A percentile compares a stretch with the other conserved stretches of the same genome.
Evolutionary conservation across 2,329 filamentous ascomycete species (phyloP).

Genomic region (Xylaria polymorpha): DNA sequence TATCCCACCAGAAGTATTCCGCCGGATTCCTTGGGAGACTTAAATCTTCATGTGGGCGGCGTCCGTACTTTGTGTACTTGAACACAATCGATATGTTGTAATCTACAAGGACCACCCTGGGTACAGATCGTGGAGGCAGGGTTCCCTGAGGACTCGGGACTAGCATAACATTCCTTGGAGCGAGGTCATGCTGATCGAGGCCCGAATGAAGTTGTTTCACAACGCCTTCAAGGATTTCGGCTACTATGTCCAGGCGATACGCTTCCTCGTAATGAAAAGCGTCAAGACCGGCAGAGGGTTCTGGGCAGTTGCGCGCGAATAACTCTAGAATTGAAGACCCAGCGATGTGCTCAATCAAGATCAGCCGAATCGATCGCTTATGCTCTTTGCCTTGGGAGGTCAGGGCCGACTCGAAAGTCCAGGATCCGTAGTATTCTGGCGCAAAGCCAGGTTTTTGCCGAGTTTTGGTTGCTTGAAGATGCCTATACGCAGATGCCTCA

Average conservation of each 20-base stretch:
- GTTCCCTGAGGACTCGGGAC: too few species aligned
- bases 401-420: neutral
- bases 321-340: neutral
- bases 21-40: neutral
- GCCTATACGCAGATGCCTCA: neutral
- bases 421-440: constrained; percentile 1
- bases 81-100: neutral
- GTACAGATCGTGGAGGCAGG: too few species aligned
- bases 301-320: neutral
- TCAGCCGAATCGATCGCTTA: neutral
- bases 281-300: neutral
- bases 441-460: neutral
- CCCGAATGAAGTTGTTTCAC: neutral
- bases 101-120: neutral
- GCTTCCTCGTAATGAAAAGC: neutral
- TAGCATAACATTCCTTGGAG: constrained; percentile 1
- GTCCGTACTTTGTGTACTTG: neutral
- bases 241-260: neutral
- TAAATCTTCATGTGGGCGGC: neutral
- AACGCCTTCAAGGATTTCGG: constrained; percentile 1
- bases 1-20: too few species aligned
- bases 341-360: neutral
- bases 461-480: neutral
- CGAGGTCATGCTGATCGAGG: neutral
- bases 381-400: neutral